Evolutionary conservation across 2,329 filamentous ascomycete genomes (phyloP).

Genomic region (Botrytis aclada): DNA sequence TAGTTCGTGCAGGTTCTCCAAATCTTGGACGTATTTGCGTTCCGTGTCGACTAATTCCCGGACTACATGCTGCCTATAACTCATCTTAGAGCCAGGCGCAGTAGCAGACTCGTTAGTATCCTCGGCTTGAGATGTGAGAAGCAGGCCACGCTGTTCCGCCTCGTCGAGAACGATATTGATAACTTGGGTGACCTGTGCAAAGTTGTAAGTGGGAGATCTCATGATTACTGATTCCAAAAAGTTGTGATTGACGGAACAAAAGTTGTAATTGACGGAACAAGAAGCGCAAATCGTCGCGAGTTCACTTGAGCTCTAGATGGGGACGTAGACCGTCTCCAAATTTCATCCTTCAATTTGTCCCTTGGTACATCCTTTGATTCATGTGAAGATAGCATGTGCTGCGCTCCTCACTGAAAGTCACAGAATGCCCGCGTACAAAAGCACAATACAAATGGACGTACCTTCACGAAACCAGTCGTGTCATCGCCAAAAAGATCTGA

Average conservation of each 20-base stretch:
- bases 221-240: not conserved
- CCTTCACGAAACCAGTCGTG: slow-evolving; percentile 96
- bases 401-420: not conserved
- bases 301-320: not conserved
- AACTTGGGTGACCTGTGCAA: slow-evolving; percentile 75
- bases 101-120: slow-evolving; percentile 46
- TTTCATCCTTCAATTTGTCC: not conserved
- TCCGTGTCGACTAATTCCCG: slow-evolving; percentile 92
- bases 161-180: slow-evolving; percentile 90
- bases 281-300: not conserved
- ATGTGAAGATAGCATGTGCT: not conserved
- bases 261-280: not conserved
- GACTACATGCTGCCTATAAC: slow-evolving; percentile 80
- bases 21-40: slow-evolving; percentile 94
- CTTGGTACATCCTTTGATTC: not conserved
- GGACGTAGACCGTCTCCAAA: not conserved
- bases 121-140: slow-evolving; percentile 59
- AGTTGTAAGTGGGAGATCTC: slow-evolving; percentile 12
- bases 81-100: slow-evolving; percentile 60
- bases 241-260: not conserved
- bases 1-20: slow-evolving; percentile 88
- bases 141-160: slow-evolving; percentile 71
- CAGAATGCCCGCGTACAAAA: not conserved
- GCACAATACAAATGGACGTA: slow-evolving; percentile 38
- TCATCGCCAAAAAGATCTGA: slow-evolving; percentile 89